These are phyloP conservation scores for Chaetomium cochliodes DNA, from an alignment of 495 filamentous ascomycete species.

Conservation along the genomic window DNA sequence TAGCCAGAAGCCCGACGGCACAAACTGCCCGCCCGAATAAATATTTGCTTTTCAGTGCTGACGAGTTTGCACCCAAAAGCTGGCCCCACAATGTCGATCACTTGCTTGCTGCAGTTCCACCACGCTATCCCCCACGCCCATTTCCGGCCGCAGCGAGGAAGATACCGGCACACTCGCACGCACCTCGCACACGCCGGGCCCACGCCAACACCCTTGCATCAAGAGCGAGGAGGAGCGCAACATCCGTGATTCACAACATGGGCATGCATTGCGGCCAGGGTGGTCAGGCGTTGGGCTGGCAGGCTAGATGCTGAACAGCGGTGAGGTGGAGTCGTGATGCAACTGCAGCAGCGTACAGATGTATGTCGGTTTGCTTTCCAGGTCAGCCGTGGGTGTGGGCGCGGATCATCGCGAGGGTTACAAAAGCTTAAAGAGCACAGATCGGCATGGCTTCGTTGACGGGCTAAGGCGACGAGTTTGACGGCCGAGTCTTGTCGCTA, in stretches of 20 bases:
- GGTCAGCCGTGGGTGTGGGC: background rate
- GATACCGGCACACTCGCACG: background rate
- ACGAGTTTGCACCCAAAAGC: background rate
- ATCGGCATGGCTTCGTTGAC: background rate
- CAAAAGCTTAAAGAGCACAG: background rate
- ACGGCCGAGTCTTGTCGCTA: background rate
- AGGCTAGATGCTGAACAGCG: background rate
- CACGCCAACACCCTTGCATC: background rate
- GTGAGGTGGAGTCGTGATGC: background rate
- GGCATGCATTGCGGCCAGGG: background rate
- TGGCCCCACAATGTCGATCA: background rate
- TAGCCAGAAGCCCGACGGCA: background rate
- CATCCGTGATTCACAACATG: background rate
- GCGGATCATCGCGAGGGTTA: conserved; percentile 1
- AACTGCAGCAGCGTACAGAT: background rate
- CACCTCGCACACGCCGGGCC: background rate
- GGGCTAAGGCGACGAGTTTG: background rate
- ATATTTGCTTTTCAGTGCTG: background rate
- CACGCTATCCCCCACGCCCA: background rate
- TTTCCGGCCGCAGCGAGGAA: background rate
- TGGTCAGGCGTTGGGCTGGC: background rate
- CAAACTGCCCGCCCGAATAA: background rate
- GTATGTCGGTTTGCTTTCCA: background rate
- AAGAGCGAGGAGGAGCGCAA: background rate
- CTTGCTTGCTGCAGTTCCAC: background rate